Evolutionary conservation across 208 protist species (phyloP).

Genomic region (Crithidia bombi): DNA sequence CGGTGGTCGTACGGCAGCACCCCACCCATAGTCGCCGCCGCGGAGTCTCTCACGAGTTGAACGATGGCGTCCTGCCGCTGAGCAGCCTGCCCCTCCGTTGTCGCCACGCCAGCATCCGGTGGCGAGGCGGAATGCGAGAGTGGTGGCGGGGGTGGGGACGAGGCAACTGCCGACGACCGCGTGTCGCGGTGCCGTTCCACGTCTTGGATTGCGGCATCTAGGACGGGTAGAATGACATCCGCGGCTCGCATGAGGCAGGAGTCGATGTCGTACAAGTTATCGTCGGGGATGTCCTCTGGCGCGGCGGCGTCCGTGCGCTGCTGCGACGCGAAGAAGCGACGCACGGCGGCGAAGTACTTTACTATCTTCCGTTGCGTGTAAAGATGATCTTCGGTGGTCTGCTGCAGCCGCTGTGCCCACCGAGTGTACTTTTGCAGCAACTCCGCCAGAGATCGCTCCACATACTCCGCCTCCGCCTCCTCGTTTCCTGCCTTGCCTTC

Average conservation of each 20-base stretch:
- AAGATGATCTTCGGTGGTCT: constrained; percentile 84
- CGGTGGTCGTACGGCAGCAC: constrained; percentile 71
- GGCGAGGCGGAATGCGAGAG: neutral
- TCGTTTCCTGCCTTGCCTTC: neutral
- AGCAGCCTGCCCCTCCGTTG: constrained; percentile 2
- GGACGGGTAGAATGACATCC: constrained; percentile 75
- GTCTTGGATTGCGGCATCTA: constrained; percentile 59
- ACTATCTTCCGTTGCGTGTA: constrained; percentile 79
- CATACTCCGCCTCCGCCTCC: constrained; percentile 30
- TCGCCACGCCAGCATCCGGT: neutral
- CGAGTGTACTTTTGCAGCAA: constrained; percentile 86
- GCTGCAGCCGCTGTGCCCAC: constrained; percentile 73
- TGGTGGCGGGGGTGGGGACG: neutral
- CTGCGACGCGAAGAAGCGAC: constrained; percentile 59
- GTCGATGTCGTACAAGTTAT: constrained; percentile 88
- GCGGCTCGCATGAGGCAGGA: constrained; percentile 67
- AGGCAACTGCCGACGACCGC: neutral
- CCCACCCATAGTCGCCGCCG: constrained; percentile 10
- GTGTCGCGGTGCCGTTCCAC: constrained; percentile 14
- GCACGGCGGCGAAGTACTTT: constrained; percentile 83
- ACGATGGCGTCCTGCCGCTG: constrained; percentile 38
- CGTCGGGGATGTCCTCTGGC: constrained; percentile 34
- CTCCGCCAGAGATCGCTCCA: constrained; percentile 72
- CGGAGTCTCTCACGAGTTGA: constrained; percentile 38
- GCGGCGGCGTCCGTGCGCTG: constrained; percentile 3